Conservation (phyloP, 2,329 filamentous ascomycete genomes). For the Grosmannia serpens region DNA sequence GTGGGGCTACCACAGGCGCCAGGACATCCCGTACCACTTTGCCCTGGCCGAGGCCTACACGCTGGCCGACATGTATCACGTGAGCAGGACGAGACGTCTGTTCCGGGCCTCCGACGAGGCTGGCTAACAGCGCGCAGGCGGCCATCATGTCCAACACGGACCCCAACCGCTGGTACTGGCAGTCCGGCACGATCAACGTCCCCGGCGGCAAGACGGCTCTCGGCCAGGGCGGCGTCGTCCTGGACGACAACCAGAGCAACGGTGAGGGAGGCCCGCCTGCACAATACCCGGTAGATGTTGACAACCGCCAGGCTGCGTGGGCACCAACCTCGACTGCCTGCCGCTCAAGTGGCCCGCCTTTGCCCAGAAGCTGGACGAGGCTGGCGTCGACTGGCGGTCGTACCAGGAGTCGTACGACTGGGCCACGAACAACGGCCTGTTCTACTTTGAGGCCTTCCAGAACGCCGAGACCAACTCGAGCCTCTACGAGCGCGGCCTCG, state of each 20-base stretch:
- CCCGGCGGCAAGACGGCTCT: conserved; percentile 26
- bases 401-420: conserved; percentile 36
- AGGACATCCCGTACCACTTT: conserved; percentile 42
- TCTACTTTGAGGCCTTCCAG: conserved; percentile 42
- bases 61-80: conserved; percentile 38
- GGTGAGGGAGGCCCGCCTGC: conserved; percentile 14
- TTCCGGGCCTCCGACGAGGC: neutral
- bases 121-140: conserved; percentile 20
- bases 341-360: conserved; percentile 42
- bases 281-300: conserved; percentile 10
- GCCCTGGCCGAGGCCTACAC: conserved; percentile 44
- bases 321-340: conserved; percentile 34
- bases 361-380: conserved; percentile 34
- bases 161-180: conserved; percentile 30
- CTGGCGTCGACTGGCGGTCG: conserved; percentile 37
- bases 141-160: conserved; percentile 35
- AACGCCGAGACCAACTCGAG: conserved; percentile 26
- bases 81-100: neutral
- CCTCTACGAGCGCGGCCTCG: conserved; percentile 33
- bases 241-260: conserved; percentile 37
- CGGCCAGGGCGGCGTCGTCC: conserved; percentile 28
- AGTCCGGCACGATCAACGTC: conserved; percentile 33
- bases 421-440: conserved; percentile 42
- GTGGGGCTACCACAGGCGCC: conserved; percentile 37
- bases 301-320: conserved; percentile 24